phyloP scores from a whole-genome alignment of 345 rosid species.

The Punica granatum region DNA sequence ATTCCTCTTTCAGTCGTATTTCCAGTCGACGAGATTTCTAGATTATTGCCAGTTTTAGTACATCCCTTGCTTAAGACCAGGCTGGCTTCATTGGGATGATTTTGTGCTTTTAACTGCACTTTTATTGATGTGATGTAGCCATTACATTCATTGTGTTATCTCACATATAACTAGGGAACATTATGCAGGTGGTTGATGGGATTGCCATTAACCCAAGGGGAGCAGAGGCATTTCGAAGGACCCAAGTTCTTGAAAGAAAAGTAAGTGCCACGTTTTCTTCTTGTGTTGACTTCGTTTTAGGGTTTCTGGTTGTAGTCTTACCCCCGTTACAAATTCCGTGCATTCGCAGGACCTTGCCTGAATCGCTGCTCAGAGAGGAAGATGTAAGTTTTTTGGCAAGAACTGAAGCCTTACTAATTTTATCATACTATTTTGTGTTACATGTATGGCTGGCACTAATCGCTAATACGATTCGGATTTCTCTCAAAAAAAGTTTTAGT shows the following conservation, averaged over 20 bases:
- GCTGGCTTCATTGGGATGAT: no score
- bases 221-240: slow-evolving; percentile 21
- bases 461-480: no score
- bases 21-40: not conserved
- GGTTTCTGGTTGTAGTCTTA: not conserved
- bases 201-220: slow-evolving; percentile 27
- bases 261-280: slow-evolving; percentile 22
- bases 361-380: slow-evolving; percentile 71
- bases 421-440: not conserved
- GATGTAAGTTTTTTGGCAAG: slow-evolving; percentile 48
- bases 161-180: not conserved
- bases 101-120: not conserved
- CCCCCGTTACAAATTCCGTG: not conserved
- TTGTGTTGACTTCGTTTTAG: not conserved
- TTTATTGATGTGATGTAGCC: not conserved
- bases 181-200: slow-evolving; percentile 73
- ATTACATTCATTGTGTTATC: not conserved
- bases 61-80: not conserved
- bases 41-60: not conserved
- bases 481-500: not conserved
- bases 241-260: slow-evolving; percentile 31
- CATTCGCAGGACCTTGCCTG: slow-evolving; percentile 46
- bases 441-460: no score
- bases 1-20: not conserved
- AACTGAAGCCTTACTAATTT: not conserved